Evolutionary conservation across 2,329 filamentous ascomycete genomes (phyloP).

Genomic region (Colletotrichum eremochloae): DNA sequence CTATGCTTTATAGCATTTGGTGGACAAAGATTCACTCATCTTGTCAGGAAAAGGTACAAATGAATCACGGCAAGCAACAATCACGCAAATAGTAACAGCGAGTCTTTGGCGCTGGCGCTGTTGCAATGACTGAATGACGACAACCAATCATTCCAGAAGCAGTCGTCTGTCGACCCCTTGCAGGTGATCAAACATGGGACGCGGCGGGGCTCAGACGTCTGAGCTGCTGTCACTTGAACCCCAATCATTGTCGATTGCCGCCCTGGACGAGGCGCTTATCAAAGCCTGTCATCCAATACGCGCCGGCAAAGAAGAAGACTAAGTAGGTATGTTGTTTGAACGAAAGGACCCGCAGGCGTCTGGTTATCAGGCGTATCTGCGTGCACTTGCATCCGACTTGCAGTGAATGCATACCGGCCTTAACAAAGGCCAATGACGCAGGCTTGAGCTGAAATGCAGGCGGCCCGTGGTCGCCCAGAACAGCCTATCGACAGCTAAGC

Average conservation of each 20-base stretch:
- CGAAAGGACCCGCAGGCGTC: neutral
- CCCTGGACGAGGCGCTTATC: conserved; percentile 38
- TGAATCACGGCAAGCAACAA: conserved; percentile 27
- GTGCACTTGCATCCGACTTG: neutral
- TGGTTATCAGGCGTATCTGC: too few relatives aligned
- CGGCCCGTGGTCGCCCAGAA: too few relatives aligned
- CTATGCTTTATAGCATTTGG: conserved; percentile 21
- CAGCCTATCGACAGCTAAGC: neutral
- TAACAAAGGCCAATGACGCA: neutral
- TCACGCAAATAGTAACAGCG: conserved; percentile 14
- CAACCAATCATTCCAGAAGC: conserved; percentile 20
- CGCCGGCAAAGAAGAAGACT: neutral
- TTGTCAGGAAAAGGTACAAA: neutral
- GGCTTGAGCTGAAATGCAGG: neutral
- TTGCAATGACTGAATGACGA: conserved; percentile 14
- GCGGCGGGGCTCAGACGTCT: conserved; percentile 8
- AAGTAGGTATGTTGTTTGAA: neutral
- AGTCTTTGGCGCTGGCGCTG: conserved; percentile 8
- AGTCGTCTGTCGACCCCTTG: neutral
- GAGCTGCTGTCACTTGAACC: conserved; percentile 28
- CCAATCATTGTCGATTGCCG: conserved; percentile 21
- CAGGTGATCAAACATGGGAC: conserved; percentile 10
- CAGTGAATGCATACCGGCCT: neutral
- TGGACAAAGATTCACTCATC: conserved; percentile 22
- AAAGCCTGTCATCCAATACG: conserved; percentile 46